A percentile compares a stretch with the other conserved stretches of the same genome.
phyloP scores from a whole-genome alignment of 1,284 basidiomycete species.

The Nidula niveotomentosa region DNA sequence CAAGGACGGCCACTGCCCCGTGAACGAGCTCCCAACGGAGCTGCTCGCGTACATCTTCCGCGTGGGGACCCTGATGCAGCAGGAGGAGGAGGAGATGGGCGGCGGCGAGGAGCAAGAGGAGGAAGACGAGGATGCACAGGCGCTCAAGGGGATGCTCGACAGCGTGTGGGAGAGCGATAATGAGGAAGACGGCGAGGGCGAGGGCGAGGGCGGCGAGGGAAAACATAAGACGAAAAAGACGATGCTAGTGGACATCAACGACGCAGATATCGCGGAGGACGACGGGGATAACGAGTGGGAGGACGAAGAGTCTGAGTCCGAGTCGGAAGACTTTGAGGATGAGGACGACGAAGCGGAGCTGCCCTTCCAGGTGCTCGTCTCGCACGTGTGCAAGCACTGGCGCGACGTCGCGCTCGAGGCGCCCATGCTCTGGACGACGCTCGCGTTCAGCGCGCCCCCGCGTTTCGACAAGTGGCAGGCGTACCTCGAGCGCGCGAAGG shows the following conservation, averaged over 20 bases:
- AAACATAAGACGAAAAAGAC: conserved; percentile 17
- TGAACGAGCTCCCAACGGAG: conserved; percentile 58
- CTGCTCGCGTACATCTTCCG: conserved; percentile 58
- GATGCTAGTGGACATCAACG: conserved; percentile 22
- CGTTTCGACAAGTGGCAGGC: not conserved
- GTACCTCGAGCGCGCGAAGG: not conserved
- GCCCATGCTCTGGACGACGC: not conserved
- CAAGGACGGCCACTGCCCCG: conserved; percentile 39
- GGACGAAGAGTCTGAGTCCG: conserved; percentile 3
- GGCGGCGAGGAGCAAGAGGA: conserved; percentile 26
- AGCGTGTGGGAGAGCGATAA: conserved; percentile 27
- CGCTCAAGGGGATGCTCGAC: conserved; percentile 5
- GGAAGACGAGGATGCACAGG: conserved; percentile 12
- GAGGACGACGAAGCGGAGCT: not conserved
- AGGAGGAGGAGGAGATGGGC: conserved; percentile 25
- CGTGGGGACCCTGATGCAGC: conserved; percentile 40
- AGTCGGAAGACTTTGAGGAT: not conserved
- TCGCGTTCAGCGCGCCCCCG: not conserved
- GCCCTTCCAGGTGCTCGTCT: conserved; percentile 4
- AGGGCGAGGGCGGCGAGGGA: conserved; percentile 12
- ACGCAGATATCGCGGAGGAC: conserved; percentile 13
- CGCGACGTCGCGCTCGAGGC: not conserved
- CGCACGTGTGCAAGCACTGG: conserved; percentile 4
- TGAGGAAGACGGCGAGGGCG: conserved; percentile 3
- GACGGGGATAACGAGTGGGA: conserved; percentile 12